Evolutionary conservation across 306 rosid genomes (phyloP), one percentile per base, ranked within the genome.

Genomic region (Trifolium fragiferum): DNA sequence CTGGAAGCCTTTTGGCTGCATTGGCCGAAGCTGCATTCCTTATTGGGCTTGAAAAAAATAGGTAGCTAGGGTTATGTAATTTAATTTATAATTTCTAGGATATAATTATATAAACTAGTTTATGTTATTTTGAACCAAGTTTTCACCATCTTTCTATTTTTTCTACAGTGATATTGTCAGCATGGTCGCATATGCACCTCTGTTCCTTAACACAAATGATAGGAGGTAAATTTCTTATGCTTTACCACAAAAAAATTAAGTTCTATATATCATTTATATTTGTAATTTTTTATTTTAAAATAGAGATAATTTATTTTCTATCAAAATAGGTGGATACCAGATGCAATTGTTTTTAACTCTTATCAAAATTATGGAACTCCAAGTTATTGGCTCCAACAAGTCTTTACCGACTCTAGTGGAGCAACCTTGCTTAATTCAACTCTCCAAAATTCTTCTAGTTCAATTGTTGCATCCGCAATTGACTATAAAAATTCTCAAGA

Each of bases 131-230:
- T 47, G 43, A 13, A 33, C 11, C 59, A 54, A 9, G 10, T 55
- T 14, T 40, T 47, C 2, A 30, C 33, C 44, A 25, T 11, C 0
- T 27, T 49, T 49, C 57, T 6, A 18, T 47, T 54, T 6, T 43
- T 12, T 27, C 43, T 25, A 80, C 89, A 92, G 92, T 80, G 90
- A 92, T 59, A 33, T 80, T 2, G 88, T 92, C 60, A 77, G 75
- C 13, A 92, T 92, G 97, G 91, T 86, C 20, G 80, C 95, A 82
- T 91, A 89, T 83, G 97, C 97, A 15, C 95, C 97, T 0, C 91
- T 91, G 57, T 87, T 91, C 21, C 89, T 89, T 30, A 84, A 89
- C 70, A 10, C 59, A 60, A 87, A 89, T 63, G 53, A 91, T 81
- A 78, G 84, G 41, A 72, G 30, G 97, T 86, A 89, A 65, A 38